Evolutionary conservation across 805 yeast species (phyloP).

Genomic region (Sugiyamaella qingdaonensis): DNA sequence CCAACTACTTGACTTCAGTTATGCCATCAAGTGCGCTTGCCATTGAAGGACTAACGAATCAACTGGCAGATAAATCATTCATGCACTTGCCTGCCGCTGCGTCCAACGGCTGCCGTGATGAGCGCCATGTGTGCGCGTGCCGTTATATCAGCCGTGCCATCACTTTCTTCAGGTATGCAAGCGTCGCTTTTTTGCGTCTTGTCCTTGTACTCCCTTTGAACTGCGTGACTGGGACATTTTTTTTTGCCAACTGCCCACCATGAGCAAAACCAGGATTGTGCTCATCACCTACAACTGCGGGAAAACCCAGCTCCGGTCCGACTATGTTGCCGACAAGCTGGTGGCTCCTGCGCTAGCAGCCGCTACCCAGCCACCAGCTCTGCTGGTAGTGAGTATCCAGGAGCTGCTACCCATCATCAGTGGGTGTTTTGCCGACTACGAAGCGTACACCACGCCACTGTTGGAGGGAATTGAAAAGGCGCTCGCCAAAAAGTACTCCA

Average conservation of each 20-base stretch:
- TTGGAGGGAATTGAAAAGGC: constrained; percentile 25
- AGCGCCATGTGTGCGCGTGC: neutral
- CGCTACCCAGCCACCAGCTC: constrained; percentile 13
- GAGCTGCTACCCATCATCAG: constrained; percentile 35
- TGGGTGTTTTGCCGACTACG: constrained; percentile 26
- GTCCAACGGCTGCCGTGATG: no score
- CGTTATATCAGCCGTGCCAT: neutral
- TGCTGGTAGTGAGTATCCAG: constrained; percentile 34
- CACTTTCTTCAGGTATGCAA: neutral
- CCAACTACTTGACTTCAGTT: no score
- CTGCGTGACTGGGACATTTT: neutral
- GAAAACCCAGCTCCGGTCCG: constrained; percentile 20
- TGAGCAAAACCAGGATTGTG: constrained; percentile 6
- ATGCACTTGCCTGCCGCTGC: no score
- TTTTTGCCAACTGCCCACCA: neutral
- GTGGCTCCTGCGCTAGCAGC: constrained; percentile 8
- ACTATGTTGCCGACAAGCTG: constrained; percentile 7
- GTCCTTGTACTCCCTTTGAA: neutral
- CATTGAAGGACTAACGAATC: no score
- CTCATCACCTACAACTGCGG: constrained; percentile 31
- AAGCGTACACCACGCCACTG: constrained; percentile 26
- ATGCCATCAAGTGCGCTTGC: no score
- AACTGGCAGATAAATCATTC: no score
- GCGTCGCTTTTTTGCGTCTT: neutral
- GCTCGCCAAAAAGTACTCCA: constrained; percentile 11